Conservation (phyloP, 129 eudicot species). For the Flaveria robusta region DNA sequence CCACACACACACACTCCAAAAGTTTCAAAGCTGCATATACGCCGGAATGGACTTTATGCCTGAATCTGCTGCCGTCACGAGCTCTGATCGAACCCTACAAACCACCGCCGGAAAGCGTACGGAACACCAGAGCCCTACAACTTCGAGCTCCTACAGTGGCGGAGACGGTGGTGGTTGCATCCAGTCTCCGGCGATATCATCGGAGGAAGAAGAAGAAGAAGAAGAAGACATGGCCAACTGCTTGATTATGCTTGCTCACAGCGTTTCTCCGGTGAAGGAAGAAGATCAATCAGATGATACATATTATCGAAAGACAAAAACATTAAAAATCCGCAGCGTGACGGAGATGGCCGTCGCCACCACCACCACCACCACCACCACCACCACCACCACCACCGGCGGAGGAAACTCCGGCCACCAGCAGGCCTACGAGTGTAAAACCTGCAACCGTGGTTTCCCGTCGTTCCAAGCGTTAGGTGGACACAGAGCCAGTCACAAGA, state of each 20-base stretch:
- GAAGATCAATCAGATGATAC: not conserved
- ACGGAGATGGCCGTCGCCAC: constrained; percentile 25
- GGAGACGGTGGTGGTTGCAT: constrained; percentile 2
- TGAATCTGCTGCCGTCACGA: too few relatives aligned
- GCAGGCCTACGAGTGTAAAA: constrained; percentile 35
- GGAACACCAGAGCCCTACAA: not conserved
- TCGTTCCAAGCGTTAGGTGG: constrained; percentile 55
- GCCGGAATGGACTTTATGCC: constrained; percentile 34
- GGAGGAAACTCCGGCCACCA: constrained; percentile 14
- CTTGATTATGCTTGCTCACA: constrained; percentile 40
- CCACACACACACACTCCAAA: constrained; percentile 16
- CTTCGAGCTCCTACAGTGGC: constrained; percentile 32
- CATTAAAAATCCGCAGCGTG: constrained; percentile 29
- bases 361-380: not conserved
- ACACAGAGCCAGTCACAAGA: constrained; percentile 49
- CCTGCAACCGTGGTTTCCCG: constrained; percentile 37
- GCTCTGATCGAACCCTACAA: too few relatives aligned
- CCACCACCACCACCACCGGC: not conserved
- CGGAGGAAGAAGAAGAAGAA: constrained; percentile 51
- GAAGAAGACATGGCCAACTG: constrained; percentile 51
- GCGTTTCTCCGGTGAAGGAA: constrained; percentile 24
- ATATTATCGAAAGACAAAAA: constrained; percentile 17
- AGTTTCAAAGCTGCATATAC: not conserved
- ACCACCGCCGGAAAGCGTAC: too few relatives aligned
- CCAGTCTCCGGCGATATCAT: not conserved